Evolutionary conservation across 768 basidiomycete species (phyloP).

Genomic region (Pisolithus albus): DNA sequence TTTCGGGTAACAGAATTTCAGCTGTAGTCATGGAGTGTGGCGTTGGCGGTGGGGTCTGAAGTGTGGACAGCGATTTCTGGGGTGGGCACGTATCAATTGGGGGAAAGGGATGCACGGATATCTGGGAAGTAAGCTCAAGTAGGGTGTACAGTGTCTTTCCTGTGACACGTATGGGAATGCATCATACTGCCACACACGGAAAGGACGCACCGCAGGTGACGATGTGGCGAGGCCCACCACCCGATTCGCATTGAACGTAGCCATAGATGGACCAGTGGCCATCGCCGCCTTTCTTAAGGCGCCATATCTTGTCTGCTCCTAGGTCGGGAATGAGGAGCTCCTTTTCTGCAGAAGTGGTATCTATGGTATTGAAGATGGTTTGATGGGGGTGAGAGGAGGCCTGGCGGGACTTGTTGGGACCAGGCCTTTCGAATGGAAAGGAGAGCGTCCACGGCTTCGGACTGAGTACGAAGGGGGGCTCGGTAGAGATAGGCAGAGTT

Average conservation of each 20-base stretch:
- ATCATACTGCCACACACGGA: neutral
- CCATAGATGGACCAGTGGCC: slow-evolving; percentile 47
- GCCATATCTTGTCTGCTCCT: slow-evolving; percentile 63
- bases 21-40: slow-evolving; percentile 55
- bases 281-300: slow-evolving; percentile 37
- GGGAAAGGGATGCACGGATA: slow-evolving; percentile 51
- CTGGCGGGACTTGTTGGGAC: slow-evolving; percentile 64
- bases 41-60: slow-evolving; percentile 38
- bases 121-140: slow-evolving; percentile 55
- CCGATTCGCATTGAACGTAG: slow-evolving; percentile 42
- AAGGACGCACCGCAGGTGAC: slow-evolving; percentile 48
- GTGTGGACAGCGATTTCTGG: slow-evolving; percentile 37
- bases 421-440: slow-evolving; percentile 42
- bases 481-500: slow-evolving; percentile 47
- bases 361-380: slow-evolving; percentile 37
- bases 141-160: slow-evolving; percentile 61
- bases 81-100: slow-evolving; percentile 34
- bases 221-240: slow-evolving; percentile 68
- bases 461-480: slow-evolving; percentile 38
- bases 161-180: slow-evolving; percentile 19
- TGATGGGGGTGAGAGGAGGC: slow-evolving; percentile 75
- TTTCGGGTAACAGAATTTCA: slow-evolving; percentile 56
- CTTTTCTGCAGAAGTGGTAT: slow-evolving; percentile 30
- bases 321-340: slow-evolving; percentile 73
- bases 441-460: slow-evolving; percentile 30